Base-by-base conservation (phyloP, 352 stramenopile genomes). In the Pythium pyrilobum region DNA sequence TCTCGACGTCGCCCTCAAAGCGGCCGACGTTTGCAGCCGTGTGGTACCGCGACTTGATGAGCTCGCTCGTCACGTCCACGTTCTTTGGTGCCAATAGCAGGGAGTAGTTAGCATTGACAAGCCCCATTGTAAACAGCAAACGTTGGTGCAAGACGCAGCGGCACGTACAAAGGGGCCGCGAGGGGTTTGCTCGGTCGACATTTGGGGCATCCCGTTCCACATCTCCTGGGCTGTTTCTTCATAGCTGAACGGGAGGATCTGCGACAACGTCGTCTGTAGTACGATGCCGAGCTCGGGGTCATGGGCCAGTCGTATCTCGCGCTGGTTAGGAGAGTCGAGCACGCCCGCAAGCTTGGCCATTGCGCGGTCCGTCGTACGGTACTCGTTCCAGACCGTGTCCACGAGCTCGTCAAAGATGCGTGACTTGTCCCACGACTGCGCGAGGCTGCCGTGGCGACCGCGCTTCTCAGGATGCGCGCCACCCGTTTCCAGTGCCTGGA, bases 161-260 rank as follows among this genome's bases (percentile, higher is more conserved):
- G n/a, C n/a, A n/a, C n/a, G n/a, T n/a, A n/a, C n/a, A n/a, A n/a
- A n/a, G n/a, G n/a, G n/a, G n/a, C n/a, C n/a, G 38, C 9, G 38
- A n/a, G 28, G 38, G 13, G 27, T 28, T n/a, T 51, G 23, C 11
- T 40, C 38, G 38, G 20, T 36, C 1, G 38, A 41, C 10, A 31
- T 11, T 5, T 42, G 20, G 2, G 52, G 44, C 11, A 53, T 27
- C 18, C 25, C 23, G 2, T 21, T 21, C 55, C 45, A 62, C 13
- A 56, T 31, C 16, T 42, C 46, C 5, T 52, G 10, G 8, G 34
- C 25, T 9, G 32, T 53, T 11, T 24, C 27, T 20, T 62, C 44
- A 5, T 45, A 62, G 5, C 33, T 28, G 27, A 62, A 62, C 2
- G 55, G 55, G 24, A 62, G 8, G 9, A 62, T 28, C 5, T 20